Base-by-base conservation (phyloP, 2,329 filamentous ascomycete genomes). In the Trichoderma koningiopsis region DNA sequence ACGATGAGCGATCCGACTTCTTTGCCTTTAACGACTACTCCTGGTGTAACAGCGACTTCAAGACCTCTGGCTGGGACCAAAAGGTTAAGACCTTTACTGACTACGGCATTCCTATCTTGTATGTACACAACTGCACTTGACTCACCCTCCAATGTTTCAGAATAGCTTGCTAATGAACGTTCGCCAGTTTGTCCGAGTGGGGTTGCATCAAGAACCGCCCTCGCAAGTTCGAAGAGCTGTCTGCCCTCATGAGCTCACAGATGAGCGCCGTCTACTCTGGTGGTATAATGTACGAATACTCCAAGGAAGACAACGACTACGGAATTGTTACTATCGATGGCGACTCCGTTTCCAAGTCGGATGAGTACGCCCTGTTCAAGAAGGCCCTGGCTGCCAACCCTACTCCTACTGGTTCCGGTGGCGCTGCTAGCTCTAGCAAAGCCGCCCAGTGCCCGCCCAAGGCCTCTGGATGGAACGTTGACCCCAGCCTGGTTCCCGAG, bases 281-380 rank as follows among this genome's bases (percentile, higher is more conserved):
- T 76, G 96, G 96, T 79, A 88, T 99, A 49, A 92, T 97, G 80
- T 99, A 97, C 83, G 94, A 98, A 82, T 99, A 97, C 85, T 90
- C 92, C 11, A 83, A 91, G 76, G 93, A 96, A 81, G 85, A 86
- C 71, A 93, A 90, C 82, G 85, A 90, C 57, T 98, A 89, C 80
- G 95, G 94, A 72, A 90, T 97, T 70, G 93, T 94, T 77, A 82
- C 87, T 69, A 84, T 96, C 76, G 77, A 80, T 58, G 86, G 85
- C 72, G 75, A 80, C 77, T 81, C 79, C 5, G 86, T 92, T 70
- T 82, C 82, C 37, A 86, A 91, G 72, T 81, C 56, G 24, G 72
- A 80, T 52, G 92, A 95, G 76, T 97, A 90, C 81, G 78, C 81
- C 58, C 80, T 81, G 71, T 84, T 87, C 75, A 81, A 83, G 74